These are phyloP conservation scores for Amaranthus tricolor DNA, from an alignment of 179 eudicot genomes.

Conservation along the genomic window DNA sequence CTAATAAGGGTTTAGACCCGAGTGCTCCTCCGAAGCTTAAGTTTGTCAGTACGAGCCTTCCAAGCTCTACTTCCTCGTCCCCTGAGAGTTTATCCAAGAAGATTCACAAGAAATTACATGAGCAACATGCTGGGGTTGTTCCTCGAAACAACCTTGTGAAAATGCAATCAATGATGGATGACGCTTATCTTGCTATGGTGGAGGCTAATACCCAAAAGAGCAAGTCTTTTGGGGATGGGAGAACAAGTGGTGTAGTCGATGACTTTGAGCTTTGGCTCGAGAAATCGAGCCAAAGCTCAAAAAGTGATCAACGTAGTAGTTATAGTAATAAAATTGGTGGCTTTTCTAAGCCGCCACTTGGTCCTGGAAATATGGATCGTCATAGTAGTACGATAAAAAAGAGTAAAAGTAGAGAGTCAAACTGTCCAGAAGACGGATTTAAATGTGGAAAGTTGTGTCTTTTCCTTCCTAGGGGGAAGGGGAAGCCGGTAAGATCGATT, in stretches of 20 bases:
- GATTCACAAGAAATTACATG: constrained; percentile 17
- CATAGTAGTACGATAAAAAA: constrained; percentile 5
- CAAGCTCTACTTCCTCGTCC: constrained; percentile 47
- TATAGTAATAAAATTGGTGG: constrained; percentile 5
- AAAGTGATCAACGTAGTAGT: constrained; percentile 8
- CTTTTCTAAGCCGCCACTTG: constrained; percentile 28
- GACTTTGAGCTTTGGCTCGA: constrained; percentile 59
- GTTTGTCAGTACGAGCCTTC: constrained; percentile 56
- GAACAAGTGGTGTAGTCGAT: constrained; percentile 36
- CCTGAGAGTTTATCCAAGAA: constrained; percentile 22
- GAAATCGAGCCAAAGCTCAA: constrained; percentile 20
- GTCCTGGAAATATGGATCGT: constrained; percentile 20
- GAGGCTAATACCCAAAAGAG: constrained; percentile 50
- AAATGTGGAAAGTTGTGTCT: constrained; percentile 83
- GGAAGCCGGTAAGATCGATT: constrained; percentile 49
- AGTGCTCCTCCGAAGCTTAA: constrained; percentile 38
- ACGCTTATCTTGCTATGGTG: constrained; percentile 41
- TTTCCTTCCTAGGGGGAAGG: constrained; percentile 74
- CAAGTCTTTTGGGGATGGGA: constrained; percentile 60
- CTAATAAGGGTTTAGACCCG: constrained; percentile 3
- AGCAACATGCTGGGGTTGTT: constrained; percentile 5
- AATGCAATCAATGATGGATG: constrained; percentile 49
- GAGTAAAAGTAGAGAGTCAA: constrained; percentile 18
- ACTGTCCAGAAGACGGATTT: constrained; percentile 42
- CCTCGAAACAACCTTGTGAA: constrained; percentile 23